Evolutionary conservation across 2,329 filamentous ascomycete genomes (phyloP), one percentile per base, ranked within the genome.

Genomic region (Pseudocercospora eumusae): DNA sequence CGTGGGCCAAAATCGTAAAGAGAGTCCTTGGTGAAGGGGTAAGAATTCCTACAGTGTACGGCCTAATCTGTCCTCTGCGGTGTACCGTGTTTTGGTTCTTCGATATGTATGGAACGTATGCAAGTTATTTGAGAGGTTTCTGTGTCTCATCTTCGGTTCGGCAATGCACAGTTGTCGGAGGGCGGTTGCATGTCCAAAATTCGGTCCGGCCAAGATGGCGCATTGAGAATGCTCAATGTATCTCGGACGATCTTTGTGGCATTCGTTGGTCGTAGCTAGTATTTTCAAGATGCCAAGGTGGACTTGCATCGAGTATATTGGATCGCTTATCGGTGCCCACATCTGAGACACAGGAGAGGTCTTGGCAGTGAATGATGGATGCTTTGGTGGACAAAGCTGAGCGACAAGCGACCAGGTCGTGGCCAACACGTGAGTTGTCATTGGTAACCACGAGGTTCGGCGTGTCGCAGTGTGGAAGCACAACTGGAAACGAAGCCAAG

Each of bases 41-140:
- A n/a, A n/a, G n/a, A n/a, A n/a, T n/a, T n/a, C n/a, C n/a, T n/a
- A n/a, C n/a, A n/a, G n/a, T n/a, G n/a, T n/a, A n/a, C n/a, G n/a
- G n/a, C n/a, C n/a, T n/a, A n/a, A n/a, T n/a, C n/a, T n/a, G n/a
- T n/a, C n/a, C n/a, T n/a, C n/a, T n/a, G n/a, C n/a, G n/a, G n/a
- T n/a, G n/a, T 52, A 50, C 56, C 56, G 23, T 59, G 27, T 59
- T 33, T 31, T 47, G 57, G 8, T 11, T 15, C 27, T 54, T 44
- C 28, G 20, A 54, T 76, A 4, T 74, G 70, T 20, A 77, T 71
- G 71, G 50, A 77, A 77, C 60, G 61, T 49, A 50, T 53, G 61
- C 44, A 53, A 56, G 61, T 57, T 50, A 56, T 50, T 20, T 56
- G 56, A 33, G 13, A 9, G 13, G 18, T 23, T 36, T 15, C 11